phyloP scores from a whole-genome alignment of 1,284 basidiomycete genomes.

The Cutaneotrichosporon cutaneum region DNA sequence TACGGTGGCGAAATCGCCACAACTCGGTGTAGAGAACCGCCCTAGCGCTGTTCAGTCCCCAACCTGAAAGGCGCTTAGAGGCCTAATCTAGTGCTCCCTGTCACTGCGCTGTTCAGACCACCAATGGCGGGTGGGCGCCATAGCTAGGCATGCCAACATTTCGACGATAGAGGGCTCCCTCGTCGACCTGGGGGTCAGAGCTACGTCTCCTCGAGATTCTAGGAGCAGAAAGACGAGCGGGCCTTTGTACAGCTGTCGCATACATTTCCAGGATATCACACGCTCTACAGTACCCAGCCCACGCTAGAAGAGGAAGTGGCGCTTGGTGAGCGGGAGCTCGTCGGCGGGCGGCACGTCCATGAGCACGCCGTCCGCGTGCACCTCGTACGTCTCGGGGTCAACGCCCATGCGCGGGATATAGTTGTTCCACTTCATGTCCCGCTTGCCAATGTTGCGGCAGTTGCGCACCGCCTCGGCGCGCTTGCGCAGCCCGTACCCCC shows the following conservation, averaged over 20 bases:
- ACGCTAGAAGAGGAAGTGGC: conserved; percentile 56
- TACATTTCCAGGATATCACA: neutral
- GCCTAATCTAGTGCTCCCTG: too few species aligned
- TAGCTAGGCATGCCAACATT: too few species aligned
- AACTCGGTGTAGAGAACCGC: too few species aligned
- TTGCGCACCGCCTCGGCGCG: conserved; percentile 70
- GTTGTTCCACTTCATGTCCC: conserved; percentile 92
- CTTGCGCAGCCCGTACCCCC: conserved; percentile 75
- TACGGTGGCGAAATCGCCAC: neutral
- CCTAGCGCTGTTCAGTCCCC: too few species aligned
- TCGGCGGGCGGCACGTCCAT: conserved; percentile 75
- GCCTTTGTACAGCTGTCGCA: neutral
- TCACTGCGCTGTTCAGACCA: too few species aligned
- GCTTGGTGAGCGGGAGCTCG: conserved; percentile 65
- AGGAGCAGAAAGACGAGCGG: too few species aligned
- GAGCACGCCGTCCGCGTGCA: conserved; percentile 73
- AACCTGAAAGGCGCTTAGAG: too few species aligned
- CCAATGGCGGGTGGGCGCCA: too few species aligned
- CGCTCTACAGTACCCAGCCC: neutral
- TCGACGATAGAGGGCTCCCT: too few species aligned
- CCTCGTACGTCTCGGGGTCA: conserved; percentile 90
- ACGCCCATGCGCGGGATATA: conserved; percentile 77
- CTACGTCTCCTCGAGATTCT: too few species aligned
- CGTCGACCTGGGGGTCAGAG: too few species aligned
- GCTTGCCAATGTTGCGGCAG: conserved; percentile 75